Evolutionary conservation across 116 monocot species (phyloP), one percentile per base, ranked within the genome.

Genomic region (Dioscorea cayenensis): DNA sequence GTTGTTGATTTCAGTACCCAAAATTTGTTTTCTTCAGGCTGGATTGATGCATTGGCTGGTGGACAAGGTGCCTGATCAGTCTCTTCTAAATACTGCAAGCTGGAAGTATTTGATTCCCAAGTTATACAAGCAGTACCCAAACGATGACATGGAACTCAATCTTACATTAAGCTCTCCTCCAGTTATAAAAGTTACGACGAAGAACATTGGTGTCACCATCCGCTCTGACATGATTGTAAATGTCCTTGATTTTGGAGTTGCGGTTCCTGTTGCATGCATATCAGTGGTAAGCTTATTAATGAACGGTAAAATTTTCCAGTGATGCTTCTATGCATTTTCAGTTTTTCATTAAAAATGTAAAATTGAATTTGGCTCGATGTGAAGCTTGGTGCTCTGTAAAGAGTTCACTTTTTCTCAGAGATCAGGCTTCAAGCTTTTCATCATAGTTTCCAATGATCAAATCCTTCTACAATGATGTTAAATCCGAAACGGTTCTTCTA

Each of bases 201-300:
- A 83, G 22, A 79, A 79, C 16, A 73, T 93, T 59, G 85, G 70
- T 74, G 72, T 81, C 28, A 83, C 79, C 60, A 77, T 97, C 66
- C 76, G 66, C 23, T 75, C 79, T 28, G 93, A 97, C 64, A 81
- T 97, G 78, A 82, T 51, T 10, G 76, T 89, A 62, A 79, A 90
- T 85, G 94, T 97, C 49, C 61, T 90, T 67, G 85, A 93, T 75
- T 69, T 16, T 14, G 58, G 69, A 49, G 77, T 83, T 8, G 66
- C 65, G 61, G 73, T 90, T 67, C 76, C 97, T 60, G 97, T 93
- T 73, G 97, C 97, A 51, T 97, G 92, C 72, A 83, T 97, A 84
- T 86, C 88, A 55, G 75, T 89, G 88, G 97, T 93, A 83, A 84
- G 85, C 28, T 62, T 72, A 62, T 63, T 2, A 58, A 32, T 32